phyloP scores from a whole-genome alignment of 1,284 basidiomycete genomes.

The Puccinia hordei region DNA sequence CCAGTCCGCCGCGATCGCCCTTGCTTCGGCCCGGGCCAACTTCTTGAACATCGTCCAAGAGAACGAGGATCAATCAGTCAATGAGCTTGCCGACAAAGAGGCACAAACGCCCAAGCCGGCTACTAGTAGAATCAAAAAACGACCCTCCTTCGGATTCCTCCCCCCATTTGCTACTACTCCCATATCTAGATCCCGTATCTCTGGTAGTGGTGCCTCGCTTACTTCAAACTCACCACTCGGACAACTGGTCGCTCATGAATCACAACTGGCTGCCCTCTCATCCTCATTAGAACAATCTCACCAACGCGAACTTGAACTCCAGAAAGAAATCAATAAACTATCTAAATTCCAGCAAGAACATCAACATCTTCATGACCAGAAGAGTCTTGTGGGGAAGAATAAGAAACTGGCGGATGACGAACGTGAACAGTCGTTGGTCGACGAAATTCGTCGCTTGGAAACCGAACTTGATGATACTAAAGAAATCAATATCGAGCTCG shows the following conservation, averaged over 20 bases:
- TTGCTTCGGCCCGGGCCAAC: conserved; percentile 40
- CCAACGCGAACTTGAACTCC: conserved; percentile 18
- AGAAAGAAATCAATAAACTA: conserved; percentile 19
- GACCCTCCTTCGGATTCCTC: background rate
- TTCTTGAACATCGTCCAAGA: conserved; percentile 39
- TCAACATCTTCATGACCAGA: too few relatives aligned
- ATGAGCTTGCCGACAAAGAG: too few relatives aligned
- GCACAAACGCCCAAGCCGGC: background rate
- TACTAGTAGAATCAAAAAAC: conserved; percentile 4
- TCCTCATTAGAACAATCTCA: conserved; percentile 24
- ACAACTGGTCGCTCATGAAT: conserved; percentile 18
- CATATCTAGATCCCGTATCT: background rate
- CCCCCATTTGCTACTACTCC: background rate
- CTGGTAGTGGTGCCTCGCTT: too few relatives aligned
- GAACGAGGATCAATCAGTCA: background rate
- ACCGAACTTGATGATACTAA: conserved; percentile 7
- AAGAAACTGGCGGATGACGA: conserved; percentile 8
- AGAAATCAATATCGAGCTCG: conserved; percentile 39
- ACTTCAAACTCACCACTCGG: background rate
- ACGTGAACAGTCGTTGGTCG: conserved; percentile 26
- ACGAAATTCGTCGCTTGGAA: conserved; percentile 42
- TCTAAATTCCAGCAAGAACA: background rate
- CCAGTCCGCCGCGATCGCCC: conserved; percentile 33
- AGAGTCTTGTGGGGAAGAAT: too few relatives aligned
- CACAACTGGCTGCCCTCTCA: conserved; percentile 4